Conservation (phyloP, 768 basidiomycete genomes). For the Pholiota microspora region DNA sequence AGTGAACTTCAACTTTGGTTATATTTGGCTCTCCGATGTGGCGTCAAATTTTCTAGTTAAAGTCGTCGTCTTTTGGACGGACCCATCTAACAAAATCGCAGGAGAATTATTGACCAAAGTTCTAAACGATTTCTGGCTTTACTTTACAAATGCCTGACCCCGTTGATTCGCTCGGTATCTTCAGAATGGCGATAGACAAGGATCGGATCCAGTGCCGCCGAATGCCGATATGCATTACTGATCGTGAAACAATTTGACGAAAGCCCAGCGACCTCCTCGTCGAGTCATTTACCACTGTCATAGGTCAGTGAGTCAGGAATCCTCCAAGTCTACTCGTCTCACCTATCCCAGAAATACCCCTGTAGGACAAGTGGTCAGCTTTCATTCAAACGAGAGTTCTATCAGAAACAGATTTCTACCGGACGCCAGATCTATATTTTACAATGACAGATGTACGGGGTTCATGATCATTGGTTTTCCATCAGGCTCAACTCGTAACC, state of each 20-base stretch:
- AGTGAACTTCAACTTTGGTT: too few relatives aligned
- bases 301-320: background rate
- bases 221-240: background rate
- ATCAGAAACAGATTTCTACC: conserved; percentile 14
- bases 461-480: background rate
- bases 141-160: too few relatives aligned
- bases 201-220: background rate
- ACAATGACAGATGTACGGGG: background rate
- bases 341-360: background rate
- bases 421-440: background rate
- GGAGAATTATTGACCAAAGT: too few relatives aligned
- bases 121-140: too few relatives aligned
- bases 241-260: background rate
- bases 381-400: conserved; percentile 17
- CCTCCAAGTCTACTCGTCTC: background rate
- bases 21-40: too few relatives aligned
- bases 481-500: background rate
- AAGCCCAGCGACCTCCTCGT: background rate
- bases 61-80: too few relatives aligned
- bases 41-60: too few relatives aligned
- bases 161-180: too few relatives aligned
- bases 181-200: background rate
- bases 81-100: too few relatives aligned
- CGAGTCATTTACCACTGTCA: background rate
- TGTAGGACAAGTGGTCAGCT: conserved; percentile 14